Conservation (phyloP, 768 basidiomycete species). For the Suillus bovinus region DNA sequence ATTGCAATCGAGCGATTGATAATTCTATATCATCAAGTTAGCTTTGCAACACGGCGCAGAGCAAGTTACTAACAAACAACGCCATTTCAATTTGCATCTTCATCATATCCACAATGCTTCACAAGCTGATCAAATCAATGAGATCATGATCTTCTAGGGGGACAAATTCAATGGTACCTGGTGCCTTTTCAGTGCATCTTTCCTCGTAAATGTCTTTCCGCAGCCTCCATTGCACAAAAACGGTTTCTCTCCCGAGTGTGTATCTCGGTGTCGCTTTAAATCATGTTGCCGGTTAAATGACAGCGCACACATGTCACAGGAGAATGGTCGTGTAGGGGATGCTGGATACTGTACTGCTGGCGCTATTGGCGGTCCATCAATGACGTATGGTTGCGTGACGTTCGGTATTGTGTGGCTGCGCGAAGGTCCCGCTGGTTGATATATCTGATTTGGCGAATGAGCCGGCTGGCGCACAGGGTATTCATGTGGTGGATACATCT, state of each 20-base stretch:
- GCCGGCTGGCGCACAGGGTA: slow-evolving; percentile 33
- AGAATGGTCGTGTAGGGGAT: slow-evolving; percentile 61
- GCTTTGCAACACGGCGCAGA: neutral
- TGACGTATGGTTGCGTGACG: neutral
- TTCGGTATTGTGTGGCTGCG: neutral
- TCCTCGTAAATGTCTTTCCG: slow-evolving; percentile 85
- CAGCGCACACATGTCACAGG: slow-evolving; percentile 72
- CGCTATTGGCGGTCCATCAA: slow-evolving; percentile 8
- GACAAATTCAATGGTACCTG: slow-evolving; percentile 47
- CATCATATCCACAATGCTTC: slow-evolving; percentile 75
- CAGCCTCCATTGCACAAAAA: slow-evolving; percentile 83
- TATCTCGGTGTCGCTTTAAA: slow-evolving; percentile 80
- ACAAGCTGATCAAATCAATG: slow-evolving; percentile 53
- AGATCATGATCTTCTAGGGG: slow-evolving; percentile 12
- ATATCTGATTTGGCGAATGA: slow-evolving; percentile 31
- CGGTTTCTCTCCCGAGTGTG: slow-evolving; percentile 84
- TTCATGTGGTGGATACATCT: slow-evolving; percentile 26
- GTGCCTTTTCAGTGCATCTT: slow-evolving; percentile 84
- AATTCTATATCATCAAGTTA: slow-evolving; percentile 8
- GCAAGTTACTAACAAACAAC: slow-evolving; percentile 1
- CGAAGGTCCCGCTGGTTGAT: neutral
- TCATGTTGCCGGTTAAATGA: slow-evolving; percentile 89
- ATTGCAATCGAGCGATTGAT: slow-evolving; percentile 3
- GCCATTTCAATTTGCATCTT: slow-evolving; percentile 36
- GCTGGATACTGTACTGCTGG: slow-evolving; percentile 50